Percentiles rank a stretch among this genome's conserved stretches.
These are phyloP conservation scores for Kazachstania psychrophila DNA, from an alignment of 805 yeast genomes.

Conservation along the genomic window DNA sequence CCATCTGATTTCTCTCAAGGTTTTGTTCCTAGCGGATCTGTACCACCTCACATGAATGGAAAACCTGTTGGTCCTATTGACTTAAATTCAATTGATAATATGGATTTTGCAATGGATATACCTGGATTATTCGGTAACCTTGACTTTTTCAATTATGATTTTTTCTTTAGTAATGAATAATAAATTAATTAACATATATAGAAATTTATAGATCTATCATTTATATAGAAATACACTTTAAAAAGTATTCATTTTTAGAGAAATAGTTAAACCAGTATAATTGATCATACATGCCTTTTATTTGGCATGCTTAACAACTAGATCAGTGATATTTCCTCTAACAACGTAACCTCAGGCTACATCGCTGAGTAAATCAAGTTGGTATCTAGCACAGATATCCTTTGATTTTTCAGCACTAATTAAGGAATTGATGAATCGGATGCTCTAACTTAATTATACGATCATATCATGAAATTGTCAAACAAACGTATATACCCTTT, in stretches of 20 bases:
- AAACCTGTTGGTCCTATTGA: too few species aligned
- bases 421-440: too few species aligned
- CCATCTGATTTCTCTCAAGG: too few species aligned
- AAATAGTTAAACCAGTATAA: conserved; percentile 25
- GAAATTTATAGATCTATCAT: background rate
- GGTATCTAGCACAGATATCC: conserved; percentile 47
- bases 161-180: conserved; percentile 6
- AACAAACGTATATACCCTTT: too few species aligned
- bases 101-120: conserved; percentile 3
- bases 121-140: conserved; percentile 20
- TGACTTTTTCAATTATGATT: conserved; percentile 20
- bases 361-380: conserved; percentile 52
- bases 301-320: conserved; percentile 51
- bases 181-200: background rate
- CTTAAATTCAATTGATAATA: background rate
- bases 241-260: conserved; percentile 3
- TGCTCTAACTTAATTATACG: too few species aligned
- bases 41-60: background rate
- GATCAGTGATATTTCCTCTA: conserved; percentile 58
- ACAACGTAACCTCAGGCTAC: conserved; percentile 71
- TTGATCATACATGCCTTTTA: conserved; percentile 47
- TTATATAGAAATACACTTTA: background rate
- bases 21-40: too few species aligned
- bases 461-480: too few species aligned
- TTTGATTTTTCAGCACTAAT: conserved; percentile 50